Base-by-base conservation (phyloP, 2,329 filamentous ascomycete genomes). In the Botrytis cinerea region DNA sequence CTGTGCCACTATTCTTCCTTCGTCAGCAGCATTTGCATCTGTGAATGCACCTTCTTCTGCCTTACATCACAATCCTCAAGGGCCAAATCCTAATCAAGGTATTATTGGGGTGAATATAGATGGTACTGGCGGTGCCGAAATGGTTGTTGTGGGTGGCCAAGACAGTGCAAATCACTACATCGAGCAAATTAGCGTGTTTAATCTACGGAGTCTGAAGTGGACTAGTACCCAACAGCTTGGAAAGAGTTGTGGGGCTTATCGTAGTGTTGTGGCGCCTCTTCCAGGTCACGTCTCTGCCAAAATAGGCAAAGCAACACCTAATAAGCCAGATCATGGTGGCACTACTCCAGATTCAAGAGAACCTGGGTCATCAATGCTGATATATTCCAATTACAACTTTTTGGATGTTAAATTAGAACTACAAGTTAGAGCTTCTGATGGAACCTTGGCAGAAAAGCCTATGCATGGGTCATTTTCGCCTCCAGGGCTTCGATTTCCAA, bases 321-420 rank as follows among this genome's bases (percentile, higher is more conserved):
- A 78, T 10, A 81, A 81, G 69, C 61, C 76, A 46, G 86, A 86
- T 74, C 82, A 82, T 46, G 83, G 83, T 40, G 83, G 75, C 25
- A 75, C 75, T 28, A 86, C 85, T 76, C 85, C 87, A 72, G 88
- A 90, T 76, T 82, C 84, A 6, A 85, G 86, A 45, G 89, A 91
- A 68, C 82, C 87, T 0, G 88, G 88, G 10, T 89, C 89, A 1
- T 91, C 90, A 2, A 98, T 98, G 94, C 87, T 99, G 75, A 97
- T 99, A 63, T 99, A 99, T 82, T 98, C 95, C 38, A 99, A 99
- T 81, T 99, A 99, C 83, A 98, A 99, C 83, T 99, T 99, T 80
- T 83, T 99, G 72, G 95, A 99, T 79, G 96, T 99, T 77, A 98
- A 97, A 81, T 85, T 99, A 38, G 96, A 99, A 82, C 85, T 99